A percentile compares a stretch with the other conserved stretches of the same genome.
These are phyloP conservation scores for Dipteronia dyeriana DNA, from an alignment of 345 rosid genomes.

Conservation along the genomic window DNA sequence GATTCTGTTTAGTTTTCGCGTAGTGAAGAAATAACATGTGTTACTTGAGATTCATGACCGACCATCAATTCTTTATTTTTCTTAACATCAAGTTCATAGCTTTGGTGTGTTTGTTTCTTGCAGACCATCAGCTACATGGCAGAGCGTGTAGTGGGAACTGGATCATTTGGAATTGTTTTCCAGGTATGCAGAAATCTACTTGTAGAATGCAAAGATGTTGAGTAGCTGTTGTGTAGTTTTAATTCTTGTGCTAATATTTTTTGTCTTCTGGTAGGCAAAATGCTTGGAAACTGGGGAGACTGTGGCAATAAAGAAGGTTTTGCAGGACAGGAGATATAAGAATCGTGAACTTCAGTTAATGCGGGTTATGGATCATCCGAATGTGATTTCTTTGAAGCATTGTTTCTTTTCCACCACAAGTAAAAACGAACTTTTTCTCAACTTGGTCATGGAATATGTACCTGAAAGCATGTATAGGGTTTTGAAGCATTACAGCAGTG, in stretches of 20 bases:
- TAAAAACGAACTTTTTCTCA: constrained; percentile 79
- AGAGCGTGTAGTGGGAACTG: constrained; percentile 85
- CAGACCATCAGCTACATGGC: constrained; percentile 95
- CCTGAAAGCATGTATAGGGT: constrained; percentile 88
- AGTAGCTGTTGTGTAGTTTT: not conserved
- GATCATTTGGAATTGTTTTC: constrained; percentile 85
- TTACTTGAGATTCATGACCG: not conserved
- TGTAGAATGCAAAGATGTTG: not conserved
- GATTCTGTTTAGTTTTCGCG: not conserved
- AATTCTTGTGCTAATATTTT: not conserved
- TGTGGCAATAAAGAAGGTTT: constrained; percentile 83
- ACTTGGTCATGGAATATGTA: constrained; percentile 90
- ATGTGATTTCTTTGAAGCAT: constrained; percentile 83
- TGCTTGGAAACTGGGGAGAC: constrained; percentile 90
- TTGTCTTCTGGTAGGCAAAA: constrained; percentile 47
- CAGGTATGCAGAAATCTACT: constrained; percentile 40
- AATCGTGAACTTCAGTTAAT: constrained; percentile 79
- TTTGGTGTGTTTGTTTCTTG: constrained; percentile 24
- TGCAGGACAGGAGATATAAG: constrained; percentile 85
- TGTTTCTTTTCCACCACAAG: constrained; percentile 87
- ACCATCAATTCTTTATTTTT: not conserved
- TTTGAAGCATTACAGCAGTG: constrained; percentile 77
- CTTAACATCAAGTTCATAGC: not conserved
- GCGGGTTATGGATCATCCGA: constrained; percentile 87
- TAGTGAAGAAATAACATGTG: not conserved